Evolutionary conservation across 768 basidiomycete species (phyloP).

Genomic region (Lentinus tigrinus): DNA sequence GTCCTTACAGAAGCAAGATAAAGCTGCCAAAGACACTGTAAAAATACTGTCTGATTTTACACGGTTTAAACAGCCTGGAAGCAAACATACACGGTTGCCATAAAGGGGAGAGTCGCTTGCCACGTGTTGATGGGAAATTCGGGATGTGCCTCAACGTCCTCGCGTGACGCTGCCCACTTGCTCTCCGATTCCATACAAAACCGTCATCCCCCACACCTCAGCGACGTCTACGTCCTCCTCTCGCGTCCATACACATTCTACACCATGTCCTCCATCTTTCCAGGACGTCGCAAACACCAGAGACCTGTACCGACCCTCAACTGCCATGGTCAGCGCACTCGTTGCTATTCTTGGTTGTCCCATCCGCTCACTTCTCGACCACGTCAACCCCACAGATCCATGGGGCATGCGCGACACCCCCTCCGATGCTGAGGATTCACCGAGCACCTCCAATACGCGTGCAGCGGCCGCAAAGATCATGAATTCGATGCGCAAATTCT

Average conservation of each 20-base stretch:
- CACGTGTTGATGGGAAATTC: background rate
- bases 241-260: background rate
- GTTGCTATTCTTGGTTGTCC: background rate
- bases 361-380: background rate
- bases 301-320: conserved; percentile 5
- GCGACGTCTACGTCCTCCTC: background rate
- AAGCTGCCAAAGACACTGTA: too few species aligned
- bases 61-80: too few species aligned
- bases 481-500: conserved; percentile 15
- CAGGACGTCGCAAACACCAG: conserved; percentile 11
- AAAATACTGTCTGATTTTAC: too few species aligned
- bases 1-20: too few species aligned
- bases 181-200: background rate
- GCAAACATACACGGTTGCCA: too few species aligned
- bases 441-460: conserved; percentile 14
- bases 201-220: background rate
- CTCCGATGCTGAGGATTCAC: background rate
- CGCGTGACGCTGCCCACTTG: background rate
- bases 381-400: background rate
- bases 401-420: background rate
- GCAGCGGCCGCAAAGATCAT: conserved; percentile 20
- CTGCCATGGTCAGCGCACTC: conserved; percentile 1
- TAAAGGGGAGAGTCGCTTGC: background rate
- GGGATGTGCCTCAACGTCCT: background rate
- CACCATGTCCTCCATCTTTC: conserved; percentile 2